A percentile compares a stretch with the other conserved stretches of the same genome.
These are phyloP conservation scores for Trypanosoma caninum DNA, from an alignment of 208 protist genomes.

Conservation along the genomic window DNA sequence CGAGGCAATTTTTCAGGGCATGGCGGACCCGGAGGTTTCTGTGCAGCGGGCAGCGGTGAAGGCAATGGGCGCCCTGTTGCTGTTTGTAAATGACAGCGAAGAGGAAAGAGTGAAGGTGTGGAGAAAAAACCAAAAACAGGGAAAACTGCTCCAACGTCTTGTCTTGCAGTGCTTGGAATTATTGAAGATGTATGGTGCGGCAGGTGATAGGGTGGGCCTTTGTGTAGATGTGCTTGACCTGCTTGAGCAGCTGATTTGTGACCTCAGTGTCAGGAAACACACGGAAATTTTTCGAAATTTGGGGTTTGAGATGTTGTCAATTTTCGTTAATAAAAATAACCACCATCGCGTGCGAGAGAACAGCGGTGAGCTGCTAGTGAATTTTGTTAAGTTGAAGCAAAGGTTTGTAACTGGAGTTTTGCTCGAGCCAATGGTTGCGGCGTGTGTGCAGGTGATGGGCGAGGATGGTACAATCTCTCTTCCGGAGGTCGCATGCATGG, in stretches of 20 bases:
- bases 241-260: slow-evolving; percentile 50
- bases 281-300: slow-evolving; percentile 29
- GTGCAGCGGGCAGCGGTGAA: slow-evolving; percentile 64
- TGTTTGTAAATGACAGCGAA: slow-evolving; percentile 24
- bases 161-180: slow-evolving; percentile 40
- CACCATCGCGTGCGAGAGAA: slow-evolving; percentile 54
- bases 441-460: slow-evolving; percentile 60
- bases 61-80: slow-evolving; percentile 55
- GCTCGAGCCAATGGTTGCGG: slow-evolving; percentile 54
- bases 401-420: slow-evolving; percentile 61
- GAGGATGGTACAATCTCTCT: slow-evolving; percentile 75
- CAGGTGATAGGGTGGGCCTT: slow-evolving; percentile 35
- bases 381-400: slow-evolving; percentile 47
- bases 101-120: neutral
- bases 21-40: slow-evolving; percentile 43
- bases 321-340: slow-evolving; percentile 33
- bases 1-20: slow-evolving; percentile 61
- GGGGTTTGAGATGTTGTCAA: slow-evolving; percentile 27
- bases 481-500: slow-evolving; percentile 30
- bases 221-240: slow-evolving; percentile 69
- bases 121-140: slow-evolving; percentile 24
- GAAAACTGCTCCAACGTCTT: slow-evolving; percentile 37
- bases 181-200: slow-evolving; percentile 24
- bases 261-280: slow-evolving; percentile 53
- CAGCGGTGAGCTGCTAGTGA: slow-evolving; percentile 37